Evolutionary conservation across 495 filamentous ascomycete species (phyloP).

Genomic region (Aspergillus homomorphus): DNA sequence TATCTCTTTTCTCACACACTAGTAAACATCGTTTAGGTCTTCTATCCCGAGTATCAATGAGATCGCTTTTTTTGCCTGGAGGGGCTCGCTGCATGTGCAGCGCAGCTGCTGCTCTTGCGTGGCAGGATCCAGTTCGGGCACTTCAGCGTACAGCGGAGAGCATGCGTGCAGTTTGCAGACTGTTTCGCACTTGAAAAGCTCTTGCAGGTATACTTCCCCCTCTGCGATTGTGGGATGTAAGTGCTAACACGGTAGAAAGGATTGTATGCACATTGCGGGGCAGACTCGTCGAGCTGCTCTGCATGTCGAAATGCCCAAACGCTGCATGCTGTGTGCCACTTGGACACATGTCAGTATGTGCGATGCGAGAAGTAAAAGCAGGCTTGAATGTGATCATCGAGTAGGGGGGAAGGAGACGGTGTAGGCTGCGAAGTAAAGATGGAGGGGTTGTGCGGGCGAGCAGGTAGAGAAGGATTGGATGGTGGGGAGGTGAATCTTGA

Average conservation of each 20-base stretch:
- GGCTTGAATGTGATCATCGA: background rate
- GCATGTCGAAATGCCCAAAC: slow-evolving; percentile 6
- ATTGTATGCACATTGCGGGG: slow-evolving; percentile 1
- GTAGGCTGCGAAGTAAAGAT: too few relatives aligned
- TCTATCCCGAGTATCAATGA: too few relatives aligned
- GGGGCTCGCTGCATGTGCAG: background rate
- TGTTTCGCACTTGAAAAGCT: too few relatives aligned
- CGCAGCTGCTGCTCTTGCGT: background rate
- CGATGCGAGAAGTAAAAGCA: background rate
- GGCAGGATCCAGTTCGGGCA: background rate
- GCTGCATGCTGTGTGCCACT: background rate
- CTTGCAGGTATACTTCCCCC: too few relatives aligned
- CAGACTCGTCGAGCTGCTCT: background rate
- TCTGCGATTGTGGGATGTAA: background rate
- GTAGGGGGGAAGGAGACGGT: background rate
- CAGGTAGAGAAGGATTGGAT: too few relatives aligned
- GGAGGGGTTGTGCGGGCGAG: too few relatives aligned
- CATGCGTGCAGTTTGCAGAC: background rate
- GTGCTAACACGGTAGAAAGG: background rate
- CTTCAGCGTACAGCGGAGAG: background rate
- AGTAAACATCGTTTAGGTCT: too few relatives aligned
- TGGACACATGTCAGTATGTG: background rate
- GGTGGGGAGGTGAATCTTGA: background rate
- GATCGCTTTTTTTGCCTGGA: too few relatives aligned
- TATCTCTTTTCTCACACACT: too few relatives aligned